Evolutionary conservation across 1,139 yeast species (phyloP).

Genomic region (Sugiyamaella grinbergsii): DNA sequence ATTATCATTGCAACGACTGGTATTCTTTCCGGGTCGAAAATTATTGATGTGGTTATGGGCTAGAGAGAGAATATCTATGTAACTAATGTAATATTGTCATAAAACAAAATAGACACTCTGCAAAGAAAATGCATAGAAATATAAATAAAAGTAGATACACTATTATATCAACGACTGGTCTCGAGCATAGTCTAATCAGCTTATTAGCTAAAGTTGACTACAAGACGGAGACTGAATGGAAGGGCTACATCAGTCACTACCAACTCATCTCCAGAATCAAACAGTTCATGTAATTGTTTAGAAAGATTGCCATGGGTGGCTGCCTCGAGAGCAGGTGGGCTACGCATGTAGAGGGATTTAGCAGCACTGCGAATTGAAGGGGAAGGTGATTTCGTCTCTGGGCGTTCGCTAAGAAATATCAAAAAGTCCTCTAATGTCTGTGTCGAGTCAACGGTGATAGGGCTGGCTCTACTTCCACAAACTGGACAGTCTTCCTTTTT

Average conservation of each 20-base stretch:
- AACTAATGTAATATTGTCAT: too few species aligned
- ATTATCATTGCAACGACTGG: conserved; percentile 60
- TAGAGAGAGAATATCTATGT: background rate
- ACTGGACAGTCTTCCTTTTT: conserved; percentile 68
- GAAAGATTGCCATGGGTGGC: conserved; percentile 53
- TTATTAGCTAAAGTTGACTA: conserved; percentile 29
- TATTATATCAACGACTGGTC: too few species aligned
- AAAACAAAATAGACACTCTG: too few species aligned
- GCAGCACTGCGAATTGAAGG: conserved; percentile 56
- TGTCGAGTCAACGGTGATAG: conserved; percentile 40
- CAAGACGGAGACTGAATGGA: conserved; percentile 49
- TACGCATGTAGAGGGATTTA: conserved; percentile 52
- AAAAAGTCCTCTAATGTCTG: conserved; percentile 55
- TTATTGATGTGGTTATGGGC: conserved; percentile 36
- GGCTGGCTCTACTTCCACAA: conserved; percentile 54
- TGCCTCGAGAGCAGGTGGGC: conserved; percentile 55
- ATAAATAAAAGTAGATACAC: too few species aligned
- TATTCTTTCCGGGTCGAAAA: conserved; percentile 52
- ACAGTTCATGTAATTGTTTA: conserved; percentile 45
- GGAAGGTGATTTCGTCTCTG: conserved; percentile 47
- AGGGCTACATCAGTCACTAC: conserved; percentile 59
- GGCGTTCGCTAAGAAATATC: conserved; percentile 41
- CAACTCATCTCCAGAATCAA: conserved; percentile 52
- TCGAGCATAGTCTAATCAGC: too few species aligned
- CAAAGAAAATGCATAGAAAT: too few species aligned